Base-by-base conservation (phyloP, 805 yeast genomes). In the Metschnikowia gelsemii region DNA sequence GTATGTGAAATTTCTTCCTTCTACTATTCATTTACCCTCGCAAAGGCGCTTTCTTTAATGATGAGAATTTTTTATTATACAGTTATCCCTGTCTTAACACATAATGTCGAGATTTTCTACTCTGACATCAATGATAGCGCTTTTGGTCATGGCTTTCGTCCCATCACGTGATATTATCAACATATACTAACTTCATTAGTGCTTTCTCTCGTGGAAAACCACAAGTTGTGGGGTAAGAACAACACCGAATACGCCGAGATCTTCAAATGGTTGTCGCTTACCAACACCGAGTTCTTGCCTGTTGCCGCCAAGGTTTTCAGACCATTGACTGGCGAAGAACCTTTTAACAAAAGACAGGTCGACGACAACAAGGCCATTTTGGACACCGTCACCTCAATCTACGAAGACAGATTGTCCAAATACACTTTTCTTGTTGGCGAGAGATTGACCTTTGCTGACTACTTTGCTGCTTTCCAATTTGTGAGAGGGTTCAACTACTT, bases 61-160 rank as follows among this genome's bases (percentile, higher is more conserved):
- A 81, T 81, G 86, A 81, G 69, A 73, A 61, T 60, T 66, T 66
- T 62, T 58, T 50, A 63, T 68, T 68, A 70, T 62, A 82, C 87
- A 82, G 87, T 82, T 82, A 82, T 82, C 87, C 87, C 87, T 82
- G 87, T 82, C 87, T 82, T 81, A 82, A 82, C 64, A 79, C 50
- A 79, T 62, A 60, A 76, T 82, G 87, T 81, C 87, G 87, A 82
- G 83, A 72, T 64, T 66, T 50, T 65, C 52, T 46, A 72, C 51
- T 75, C 84, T 79, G 84, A 79, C 63, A 61, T 16, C 16, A 30
- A 18, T 4, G 5, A 9, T 8, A 14, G 23, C 23, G 21, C 12
- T n/a, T n/a, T 23, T 23, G 12, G 2, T 11, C 26, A n/a, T n/a
- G 9, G 26, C 4, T 11, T 23, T 23, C n/a, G n/a, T 11, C 26